Conservation (phyloP, 768 basidiomycete genomes). For the Gymnopilus dilepis region DNA sequence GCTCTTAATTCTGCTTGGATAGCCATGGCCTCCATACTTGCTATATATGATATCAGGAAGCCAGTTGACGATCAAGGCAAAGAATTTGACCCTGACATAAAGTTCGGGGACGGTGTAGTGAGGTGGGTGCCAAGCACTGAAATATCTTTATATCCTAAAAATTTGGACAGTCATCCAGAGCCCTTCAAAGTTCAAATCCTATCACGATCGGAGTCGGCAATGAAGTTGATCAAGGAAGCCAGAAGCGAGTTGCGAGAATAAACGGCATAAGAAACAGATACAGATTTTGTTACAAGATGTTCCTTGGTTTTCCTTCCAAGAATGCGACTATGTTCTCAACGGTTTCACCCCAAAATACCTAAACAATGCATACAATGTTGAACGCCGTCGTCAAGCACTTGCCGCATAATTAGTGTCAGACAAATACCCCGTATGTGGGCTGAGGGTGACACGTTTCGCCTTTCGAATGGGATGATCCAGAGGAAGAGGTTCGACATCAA, state of each 20-base stretch:
- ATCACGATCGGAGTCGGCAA: constrained; percentile 23
- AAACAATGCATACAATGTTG: constrained; percentile 5
- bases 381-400: constrained; percentile 12
- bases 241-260: constrained; percentile 15
- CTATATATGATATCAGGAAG: constrained; percentile 35
- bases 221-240: constrained; percentile 23
- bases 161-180: constrained; percentile 28
- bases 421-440: constrained; percentile 67
- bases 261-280: neutral
- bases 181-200: constrained; percentile 27
- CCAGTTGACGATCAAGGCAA: constrained; percentile 36
- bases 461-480: constrained; percentile 57
- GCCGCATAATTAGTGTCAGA: constrained; percentile 58
- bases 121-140: constrained; percentile 18
- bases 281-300: constrained; percentile 11
- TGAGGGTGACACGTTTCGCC: constrained; percentile 58
- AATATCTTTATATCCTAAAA: neutral
- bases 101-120: constrained; percentile 33
- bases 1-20: constrained; percentile 37
- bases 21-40: constrained; percentile 33
- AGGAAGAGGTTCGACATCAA: constrained; percentile 68
- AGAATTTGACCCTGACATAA: constrained; percentile 21
- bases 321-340: constrained; percentile 64
- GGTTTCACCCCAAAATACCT: constrained; percentile 58
- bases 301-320: constrained; percentile 45